Conservation (phyloP, 2,329 filamentous ascomycete species). For the Xylariaceae sp. region DNA sequence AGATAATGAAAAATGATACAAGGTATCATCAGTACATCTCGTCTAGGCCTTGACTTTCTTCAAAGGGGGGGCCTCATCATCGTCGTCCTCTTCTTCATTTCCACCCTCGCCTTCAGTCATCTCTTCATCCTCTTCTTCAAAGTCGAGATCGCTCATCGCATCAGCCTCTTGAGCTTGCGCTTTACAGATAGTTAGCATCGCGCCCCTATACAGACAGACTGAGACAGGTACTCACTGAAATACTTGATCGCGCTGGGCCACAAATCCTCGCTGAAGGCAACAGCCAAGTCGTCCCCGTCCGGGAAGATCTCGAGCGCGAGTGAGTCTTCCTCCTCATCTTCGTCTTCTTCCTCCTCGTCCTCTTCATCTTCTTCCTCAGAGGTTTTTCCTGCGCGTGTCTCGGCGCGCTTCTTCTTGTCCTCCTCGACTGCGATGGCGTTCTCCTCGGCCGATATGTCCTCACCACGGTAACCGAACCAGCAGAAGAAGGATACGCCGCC, state of each 20-base stretch:
- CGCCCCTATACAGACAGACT: background rate
- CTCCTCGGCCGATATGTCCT: constrained; percentile 67
- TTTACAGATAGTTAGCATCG: constrained; percentile 36
- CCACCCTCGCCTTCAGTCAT: constrained; percentile 14
- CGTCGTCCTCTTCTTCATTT: constrained; percentile 48
- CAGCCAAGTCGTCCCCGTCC: constrained; percentile 76
- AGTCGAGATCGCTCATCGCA: constrained; percentile 62
- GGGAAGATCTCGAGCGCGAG: constrained; percentile 79
- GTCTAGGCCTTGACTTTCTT: constrained; percentile 39
- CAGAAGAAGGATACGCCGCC: constrained; percentile 76
- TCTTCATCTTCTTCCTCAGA: constrained; percentile 23
- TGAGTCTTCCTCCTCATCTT: constrained; percentile 56
- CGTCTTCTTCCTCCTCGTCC: constrained; percentile 46
- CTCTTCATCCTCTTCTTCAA: constrained; percentile 50
- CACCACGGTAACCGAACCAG: constrained; percentile 76
- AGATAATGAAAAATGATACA: too few species aligned
- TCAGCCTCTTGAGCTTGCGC: constrained; percentile 68
- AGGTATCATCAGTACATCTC: background rate
- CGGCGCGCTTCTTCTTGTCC: constrained; percentile 52
- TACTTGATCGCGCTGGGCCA: constrained; percentile 86
- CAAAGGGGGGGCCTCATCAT: constrained; percentile 43
- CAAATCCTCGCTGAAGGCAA: constrained; percentile 77
- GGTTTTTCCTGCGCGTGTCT: constrained; percentile 43
- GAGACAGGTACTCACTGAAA: constrained; percentile 63
- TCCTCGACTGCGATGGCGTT: constrained; percentile 55